Conservation (phyloP, 495 filamentous ascomycete genomes). For the Glarea lozoyensis region DNA sequence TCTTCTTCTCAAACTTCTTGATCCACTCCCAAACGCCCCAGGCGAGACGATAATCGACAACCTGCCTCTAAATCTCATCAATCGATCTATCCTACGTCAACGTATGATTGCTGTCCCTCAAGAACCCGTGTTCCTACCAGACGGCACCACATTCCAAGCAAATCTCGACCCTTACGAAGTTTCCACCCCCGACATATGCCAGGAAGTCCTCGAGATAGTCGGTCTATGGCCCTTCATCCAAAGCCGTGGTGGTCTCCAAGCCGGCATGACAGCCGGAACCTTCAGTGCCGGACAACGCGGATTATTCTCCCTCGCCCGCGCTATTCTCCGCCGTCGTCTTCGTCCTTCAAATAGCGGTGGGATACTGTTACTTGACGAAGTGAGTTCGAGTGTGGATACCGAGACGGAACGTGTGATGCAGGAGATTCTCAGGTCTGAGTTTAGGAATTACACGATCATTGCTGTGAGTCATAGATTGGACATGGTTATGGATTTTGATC, state of each 20-base stretch:
- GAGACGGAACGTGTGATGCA: constrained; percentile 51
- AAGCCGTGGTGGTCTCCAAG: constrained; percentile 30
- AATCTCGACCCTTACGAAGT: constrained; percentile 6
- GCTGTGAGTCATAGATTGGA: constrained; percentile 41
- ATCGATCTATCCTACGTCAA: constrained; percentile 21
- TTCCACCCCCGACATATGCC: background rate
- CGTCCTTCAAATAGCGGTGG: background rate
- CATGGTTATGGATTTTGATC: constrained; percentile 35
- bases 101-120: constrained; percentile 30
- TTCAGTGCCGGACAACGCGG: constrained; percentile 54
- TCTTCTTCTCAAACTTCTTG: constrained; percentile 27
- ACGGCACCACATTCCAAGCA: constrained; percentile 20
- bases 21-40: constrained; percentile 14
- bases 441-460: constrained; percentile 39
- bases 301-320: constrained; percentile 54
- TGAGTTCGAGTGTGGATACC: constrained; percentile 34
- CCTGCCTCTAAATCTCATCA: constrained; percentile 20
- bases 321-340: constrained; percentile 32
- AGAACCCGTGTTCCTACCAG: constrained; percentile 27
- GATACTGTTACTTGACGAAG: constrained; percentile 25
- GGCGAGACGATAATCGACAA: constrained; percentile 18
- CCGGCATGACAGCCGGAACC: constrained; percentile 37
- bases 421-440: constrained; percentile 44
- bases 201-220: constrained; percentile 19
- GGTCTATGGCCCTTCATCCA: constrained; percentile 9